Conservation (phyloP, 129 eudicot species). For the Lactuca saligna region DNA sequence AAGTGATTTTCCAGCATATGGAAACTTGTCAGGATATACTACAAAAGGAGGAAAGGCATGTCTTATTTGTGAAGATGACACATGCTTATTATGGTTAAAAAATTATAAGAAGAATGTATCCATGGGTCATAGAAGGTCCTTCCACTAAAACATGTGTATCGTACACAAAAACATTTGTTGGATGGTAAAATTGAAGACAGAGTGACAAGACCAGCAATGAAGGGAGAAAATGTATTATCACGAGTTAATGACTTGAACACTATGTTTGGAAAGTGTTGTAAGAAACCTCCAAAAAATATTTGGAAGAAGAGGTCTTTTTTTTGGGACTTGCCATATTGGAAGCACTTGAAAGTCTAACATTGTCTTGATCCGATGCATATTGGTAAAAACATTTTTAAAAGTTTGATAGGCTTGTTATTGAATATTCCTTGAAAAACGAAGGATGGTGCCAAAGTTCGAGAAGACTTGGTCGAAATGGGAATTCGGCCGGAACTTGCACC, state of each 20-base stretch:
- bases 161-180: not conserved
- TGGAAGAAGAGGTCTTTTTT: too few relatives aligned
- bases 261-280: too few relatives aligned
- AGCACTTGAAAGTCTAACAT: not conserved
- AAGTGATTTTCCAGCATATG: not conserved
- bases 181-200: not conserved
- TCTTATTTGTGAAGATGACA: not conserved
- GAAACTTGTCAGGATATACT: not conserved
- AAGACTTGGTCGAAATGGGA: slow-evolving; percentile 1
- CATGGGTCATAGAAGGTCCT: not conserved
- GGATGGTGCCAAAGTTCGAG: not conserved
- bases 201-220: not conserved
- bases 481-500: not conserved
- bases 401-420: not conserved
- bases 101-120: not conserved
- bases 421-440: not conserved
- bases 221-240: not conserved
- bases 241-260: not conserved
- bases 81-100: not conserved
- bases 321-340: not conserved
- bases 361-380: slow-evolving; percentile 1
- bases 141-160: not conserved
- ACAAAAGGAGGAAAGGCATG: not conserved
- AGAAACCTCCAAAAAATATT: too few relatives aligned
- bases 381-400: not conserved